phyloP scores from a whole-genome alignment of 2,329 filamentous ascomycete species.

The Alternaria ventricosa region DNA sequence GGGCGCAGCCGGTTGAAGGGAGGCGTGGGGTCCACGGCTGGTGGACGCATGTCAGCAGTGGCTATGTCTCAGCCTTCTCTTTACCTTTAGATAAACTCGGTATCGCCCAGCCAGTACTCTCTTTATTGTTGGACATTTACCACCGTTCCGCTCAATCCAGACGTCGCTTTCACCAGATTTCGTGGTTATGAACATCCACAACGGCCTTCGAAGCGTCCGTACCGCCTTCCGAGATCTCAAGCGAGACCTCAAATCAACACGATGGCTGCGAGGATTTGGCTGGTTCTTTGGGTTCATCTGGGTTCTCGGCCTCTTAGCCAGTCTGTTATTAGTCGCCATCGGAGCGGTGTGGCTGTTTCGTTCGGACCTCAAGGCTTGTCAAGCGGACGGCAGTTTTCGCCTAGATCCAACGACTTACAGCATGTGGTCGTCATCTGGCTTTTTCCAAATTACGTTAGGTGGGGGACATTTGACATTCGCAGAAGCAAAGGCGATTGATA shows the following conservation, averaged over 20 bases:
- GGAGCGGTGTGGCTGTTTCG: background rate
- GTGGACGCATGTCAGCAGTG: background rate
- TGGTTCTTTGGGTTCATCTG: background rate
- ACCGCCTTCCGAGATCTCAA: background rate
- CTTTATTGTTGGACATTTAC: background rate
- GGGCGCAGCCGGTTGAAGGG: background rate
- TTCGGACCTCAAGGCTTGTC: background rate
- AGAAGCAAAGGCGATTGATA: background rate
- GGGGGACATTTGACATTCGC: background rate
- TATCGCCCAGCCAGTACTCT: background rate
- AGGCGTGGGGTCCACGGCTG: background rate
- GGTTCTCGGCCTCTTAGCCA: fast-evolving
- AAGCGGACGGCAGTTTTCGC: background rate
- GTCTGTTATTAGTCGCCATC: background rate
- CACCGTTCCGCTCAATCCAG: background rate
- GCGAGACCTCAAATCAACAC: background rate
- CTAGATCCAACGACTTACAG: background rate
- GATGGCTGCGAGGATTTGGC: background rate
- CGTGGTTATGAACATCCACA: background rate
- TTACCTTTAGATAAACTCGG: background rate
- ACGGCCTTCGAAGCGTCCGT: background rate
- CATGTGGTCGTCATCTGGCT: background rate
- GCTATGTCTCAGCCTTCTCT: background rate
- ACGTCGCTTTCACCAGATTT: background rate
- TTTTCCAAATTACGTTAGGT: background rate